These are phyloP conservation scores for Tephrocybe rancida DNA, from an alignment of 768 basidiomycete species.

Conservation along the genomic window DNA sequence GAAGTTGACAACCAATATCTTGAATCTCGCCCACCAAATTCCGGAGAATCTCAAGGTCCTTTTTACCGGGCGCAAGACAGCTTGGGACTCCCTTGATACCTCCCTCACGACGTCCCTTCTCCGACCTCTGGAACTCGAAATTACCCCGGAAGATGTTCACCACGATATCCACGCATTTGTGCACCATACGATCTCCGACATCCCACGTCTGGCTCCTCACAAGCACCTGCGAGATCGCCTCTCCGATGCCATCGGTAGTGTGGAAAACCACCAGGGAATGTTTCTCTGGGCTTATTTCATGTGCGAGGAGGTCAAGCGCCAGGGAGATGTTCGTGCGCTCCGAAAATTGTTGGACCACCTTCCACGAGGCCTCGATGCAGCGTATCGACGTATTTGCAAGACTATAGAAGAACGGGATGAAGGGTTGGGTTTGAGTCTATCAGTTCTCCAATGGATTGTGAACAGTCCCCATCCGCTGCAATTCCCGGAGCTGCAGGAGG, in stretches of 20 bases:
- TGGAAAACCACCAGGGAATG: constrained; percentile 7
- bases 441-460: neutral
- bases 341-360: neutral
- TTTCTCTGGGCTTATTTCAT: constrained; percentile 7
- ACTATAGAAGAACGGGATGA: too few relatives aligned
- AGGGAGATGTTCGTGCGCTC: neutral
- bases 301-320: neutral
- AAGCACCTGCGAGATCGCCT: neutral
- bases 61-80: neutral
- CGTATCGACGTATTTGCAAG: neutral
- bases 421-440: too few relatives aligned
- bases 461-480: neutral
- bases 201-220: neutral
- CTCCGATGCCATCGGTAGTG: neutral
- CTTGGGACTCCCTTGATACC: neutral
- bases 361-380: neutral
- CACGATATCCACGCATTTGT: neutral
- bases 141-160: neutral
- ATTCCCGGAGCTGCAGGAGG: too few relatives aligned
- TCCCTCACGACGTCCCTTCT: too few relatives aligned
- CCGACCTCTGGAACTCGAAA: neutral
- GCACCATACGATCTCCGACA: neutral
- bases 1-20: neutral
- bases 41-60: neutral
- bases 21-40: neutral